Conservation (phyloP, 2,329 filamentous ascomycete species). For the Periconia digitata region DNA sequence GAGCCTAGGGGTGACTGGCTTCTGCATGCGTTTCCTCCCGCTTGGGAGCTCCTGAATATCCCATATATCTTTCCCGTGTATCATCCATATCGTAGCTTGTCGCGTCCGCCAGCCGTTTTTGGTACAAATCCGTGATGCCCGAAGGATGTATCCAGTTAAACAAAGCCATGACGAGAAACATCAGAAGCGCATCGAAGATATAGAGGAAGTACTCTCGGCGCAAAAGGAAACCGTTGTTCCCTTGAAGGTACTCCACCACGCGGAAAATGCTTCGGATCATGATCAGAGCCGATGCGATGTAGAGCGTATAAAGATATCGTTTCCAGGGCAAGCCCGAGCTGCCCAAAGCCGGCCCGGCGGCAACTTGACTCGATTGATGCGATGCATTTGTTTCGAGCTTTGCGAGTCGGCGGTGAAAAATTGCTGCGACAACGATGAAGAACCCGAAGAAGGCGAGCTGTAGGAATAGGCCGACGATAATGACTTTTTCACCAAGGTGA, state of each 20-base stretch:
- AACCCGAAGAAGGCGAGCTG: conserved; percentile 61
- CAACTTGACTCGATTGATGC: too few relatives aligned
- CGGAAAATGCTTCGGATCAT: conserved; percentile 53
- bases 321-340: conserved; percentile 21
- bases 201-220: conserved; percentile 47
- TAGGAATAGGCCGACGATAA: conserved; percentile 59
- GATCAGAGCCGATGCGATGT: conserved; percentile 48
- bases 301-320: conserved; percentile 46
- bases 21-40: too few relatives aligned
- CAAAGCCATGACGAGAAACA: conserved; percentile 45
- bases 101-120: conserved; percentile 1
- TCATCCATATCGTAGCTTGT: too few relatives aligned
- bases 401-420: conserved; percentile 53
- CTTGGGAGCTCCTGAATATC: too few relatives aligned
- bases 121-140: conserved; percentile 3
- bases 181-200: conserved; percentile 48
- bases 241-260: conserved; percentile 51
- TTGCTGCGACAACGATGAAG: conserved; percentile 53
- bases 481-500: conserved; percentile 51
- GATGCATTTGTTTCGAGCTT: too few relatives aligned
- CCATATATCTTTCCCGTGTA: too few relatives aligned
- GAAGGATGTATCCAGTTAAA: conserved; percentile 43
- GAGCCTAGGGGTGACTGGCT: too few relatives aligned
- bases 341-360: background rate
- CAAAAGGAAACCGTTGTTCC: conserved; percentile 49